phyloP scores from a whole-genome alignment of 345 rosid species.

The Populus deltoides region DNA sequence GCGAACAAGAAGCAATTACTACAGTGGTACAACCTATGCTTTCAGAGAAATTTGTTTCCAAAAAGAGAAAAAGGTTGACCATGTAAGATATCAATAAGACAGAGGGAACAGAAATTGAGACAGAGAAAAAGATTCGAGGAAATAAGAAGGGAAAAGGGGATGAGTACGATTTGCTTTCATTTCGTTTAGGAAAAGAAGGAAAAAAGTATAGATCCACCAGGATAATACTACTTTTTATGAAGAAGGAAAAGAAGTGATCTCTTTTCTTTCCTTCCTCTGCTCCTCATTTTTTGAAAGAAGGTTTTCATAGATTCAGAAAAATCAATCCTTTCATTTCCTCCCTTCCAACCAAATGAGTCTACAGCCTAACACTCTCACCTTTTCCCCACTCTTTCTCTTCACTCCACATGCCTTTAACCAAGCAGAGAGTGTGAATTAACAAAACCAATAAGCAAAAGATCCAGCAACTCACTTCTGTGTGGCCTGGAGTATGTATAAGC shows the following conservation, averaged over 20 bases:
- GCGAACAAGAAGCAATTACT: not conserved
- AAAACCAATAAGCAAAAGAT: not conserved
- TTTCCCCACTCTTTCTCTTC: not conserved
- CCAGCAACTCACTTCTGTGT: constrained; percentile 43
- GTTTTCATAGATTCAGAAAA: not conserved
- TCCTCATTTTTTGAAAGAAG: not conserved
- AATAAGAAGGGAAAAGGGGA: not conserved
- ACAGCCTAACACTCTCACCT: not conserved
- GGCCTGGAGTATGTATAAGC: constrained; percentile 63
- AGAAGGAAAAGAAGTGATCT: not conserved
- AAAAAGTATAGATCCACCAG: not conserved
- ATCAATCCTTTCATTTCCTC: not conserved
- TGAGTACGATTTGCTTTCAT: not conserved
- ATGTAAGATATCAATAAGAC: not conserved
- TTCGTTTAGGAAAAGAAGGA: not conserved
- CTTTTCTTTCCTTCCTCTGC: not conserved
- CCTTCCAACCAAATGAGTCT: not conserved
- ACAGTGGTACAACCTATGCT: not conserved
- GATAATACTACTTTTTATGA: not conserved
- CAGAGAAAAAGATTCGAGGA: not conserved
- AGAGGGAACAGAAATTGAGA: not conserved
- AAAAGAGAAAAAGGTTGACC: not conserved
- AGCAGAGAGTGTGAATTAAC: not conserved
- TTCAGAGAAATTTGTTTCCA: not conserved
- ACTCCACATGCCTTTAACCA: not conserved